Conservation (phyloP, 2,329 filamentous ascomycete species). For the Exophiala phaeomuriformis region DNA sequence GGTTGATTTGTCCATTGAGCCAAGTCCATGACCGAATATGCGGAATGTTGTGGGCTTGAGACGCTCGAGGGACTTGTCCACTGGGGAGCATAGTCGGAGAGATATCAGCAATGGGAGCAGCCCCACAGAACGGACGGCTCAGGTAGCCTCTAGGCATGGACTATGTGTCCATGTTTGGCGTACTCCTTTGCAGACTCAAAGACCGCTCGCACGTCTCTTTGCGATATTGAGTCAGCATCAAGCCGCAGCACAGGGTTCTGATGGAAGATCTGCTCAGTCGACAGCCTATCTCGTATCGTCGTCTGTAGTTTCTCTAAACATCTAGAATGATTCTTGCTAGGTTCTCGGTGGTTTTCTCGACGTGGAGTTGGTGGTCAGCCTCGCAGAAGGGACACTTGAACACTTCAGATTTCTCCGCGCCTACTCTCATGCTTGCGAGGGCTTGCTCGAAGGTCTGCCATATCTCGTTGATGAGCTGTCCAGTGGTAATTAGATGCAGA, state of each 20-base stretch:
- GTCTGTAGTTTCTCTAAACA: slow-evolving; percentile 19
- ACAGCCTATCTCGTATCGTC: slow-evolving; percentile 9
- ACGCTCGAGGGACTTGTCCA: too few relatives aligned
- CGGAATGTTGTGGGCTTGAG: too few relatives aligned
- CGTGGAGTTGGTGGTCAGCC: slow-evolving; percentile 9
- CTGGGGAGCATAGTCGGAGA: too few relatives aligned
- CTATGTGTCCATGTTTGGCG: too few relatives aligned
- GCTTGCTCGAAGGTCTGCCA: slow-evolving; percentile 10
- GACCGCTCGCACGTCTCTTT: slow-evolving; percentile 13
- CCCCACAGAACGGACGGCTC: too few relatives aligned
- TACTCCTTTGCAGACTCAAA: slow-evolving; percentile 8
- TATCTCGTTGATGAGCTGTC: not conserved
- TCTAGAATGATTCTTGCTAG: slow-evolving; percentile 12
- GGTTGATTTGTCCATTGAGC: too few relatives aligned
- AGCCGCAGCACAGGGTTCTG: slow-evolving; percentile 8
- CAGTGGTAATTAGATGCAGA: slow-evolving; percentile 3
- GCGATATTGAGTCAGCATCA: slow-evolving; percentile 8
- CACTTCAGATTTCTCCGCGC: slow-evolving; percentile 10
- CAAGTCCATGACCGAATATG: too few relatives aligned
- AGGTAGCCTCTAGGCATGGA: too few relatives aligned
- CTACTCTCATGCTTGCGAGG: slow-evolving; percentile 6
- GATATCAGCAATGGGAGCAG: too few relatives aligned
- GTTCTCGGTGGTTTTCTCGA: slow-evolving; percentile 2
- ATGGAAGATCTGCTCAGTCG: slow-evolving; percentile 17
- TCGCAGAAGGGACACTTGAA: slow-evolving; percentile 20